Base-by-base conservation (phyloP, 2,329 filamentous ascomycete genomes). In the Epichloe typhina region DNA sequence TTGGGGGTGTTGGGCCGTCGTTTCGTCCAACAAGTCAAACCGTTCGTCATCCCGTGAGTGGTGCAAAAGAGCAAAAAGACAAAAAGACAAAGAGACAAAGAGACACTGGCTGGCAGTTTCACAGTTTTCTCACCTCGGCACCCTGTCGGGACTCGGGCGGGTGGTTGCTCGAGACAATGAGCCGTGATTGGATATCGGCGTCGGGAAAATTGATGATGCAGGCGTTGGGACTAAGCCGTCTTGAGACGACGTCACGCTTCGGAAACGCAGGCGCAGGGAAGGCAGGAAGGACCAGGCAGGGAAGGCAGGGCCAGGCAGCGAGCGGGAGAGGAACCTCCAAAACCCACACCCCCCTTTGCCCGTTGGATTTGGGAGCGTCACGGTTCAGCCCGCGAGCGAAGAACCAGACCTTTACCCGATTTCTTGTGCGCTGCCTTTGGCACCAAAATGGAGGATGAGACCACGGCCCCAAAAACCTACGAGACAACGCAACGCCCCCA, bases 391-490 rank as follows among this genome's bases (percentile, higher is more conserved):
- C 54, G 53, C 53, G 50, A 36, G 46, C 36, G 46, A 38, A 19
- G 19, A 51, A 46, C 52, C 52, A 54, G 59, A 64, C 57, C 61
- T 63, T 62, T 60, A 60, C 59, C 62, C 62, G 62, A 53, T 62
- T 59, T 64, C 58, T 59, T 64, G 63, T 67, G 65, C 62, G 65
- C 64, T 63, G 64, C 64, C 65, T 63, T 61, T 60, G 61, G 63
- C 64, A 63, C 65, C 63, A 64, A 65, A 67, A 65, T 63, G 56
- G 62, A 64, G 64, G 64, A 68, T 67, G 62, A 67, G 62, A 66
- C 65, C 62, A 67, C 64, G 59, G 55, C 63, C 62, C 62, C 61
- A 64, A 63, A 64, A 65, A 57, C 59, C 58, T 61, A 61, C 64
- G 61, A 66, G 64, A 66, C 63, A 66, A 57, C 58, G 53, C 56